Conservation (phyloP, 2,329 filamentous ascomycete genomes). For the Sporothrix dimorphospora region DNA sequence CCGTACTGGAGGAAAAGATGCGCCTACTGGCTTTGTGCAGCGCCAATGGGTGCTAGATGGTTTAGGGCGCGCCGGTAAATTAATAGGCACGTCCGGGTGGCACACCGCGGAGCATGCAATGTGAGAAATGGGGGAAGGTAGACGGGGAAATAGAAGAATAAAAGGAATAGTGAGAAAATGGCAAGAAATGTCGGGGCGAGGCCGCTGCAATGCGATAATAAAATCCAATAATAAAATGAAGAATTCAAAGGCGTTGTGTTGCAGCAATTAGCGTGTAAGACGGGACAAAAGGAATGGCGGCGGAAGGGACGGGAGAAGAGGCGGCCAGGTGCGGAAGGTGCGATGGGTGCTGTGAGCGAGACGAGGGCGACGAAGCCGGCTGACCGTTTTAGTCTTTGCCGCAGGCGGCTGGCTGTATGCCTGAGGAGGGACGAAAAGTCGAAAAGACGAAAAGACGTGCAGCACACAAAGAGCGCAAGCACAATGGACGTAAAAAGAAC, state of each 20-base stretch:
- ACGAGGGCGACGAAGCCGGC: background rate
- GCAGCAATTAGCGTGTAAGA: conserved; percentile 20
- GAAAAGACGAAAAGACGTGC: background rate
- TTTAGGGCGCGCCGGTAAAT: conserved; percentile 14
- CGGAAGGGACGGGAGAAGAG: conserved; percentile 14
- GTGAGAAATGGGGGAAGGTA: background rate
- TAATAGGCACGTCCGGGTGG: conserved; percentile 12
- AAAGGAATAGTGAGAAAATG: background rate
- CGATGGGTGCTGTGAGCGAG: conserved; percentile 4
- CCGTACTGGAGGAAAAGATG: background rate
- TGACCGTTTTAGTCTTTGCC: conserved; percentile 10
- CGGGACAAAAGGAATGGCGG: conserved; percentile 15
- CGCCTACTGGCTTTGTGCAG: background rate
- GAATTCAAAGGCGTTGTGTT: background rate
- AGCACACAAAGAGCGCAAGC: conserved; percentile 7
- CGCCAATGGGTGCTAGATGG: conserved; percentile 5
- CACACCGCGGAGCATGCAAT: background rate
- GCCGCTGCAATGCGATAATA: background rate
- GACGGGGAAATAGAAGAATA: background rate
- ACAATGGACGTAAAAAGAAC: background rate
- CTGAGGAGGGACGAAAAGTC: background rate
- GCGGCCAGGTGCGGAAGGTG: background rate
- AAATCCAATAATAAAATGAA: background rate
- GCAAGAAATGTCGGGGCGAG: background rate
- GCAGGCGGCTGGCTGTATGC: background rate